Conservation (phyloP, 1,139 yeast species). For the Geotrichum carabidarum region DNA sequence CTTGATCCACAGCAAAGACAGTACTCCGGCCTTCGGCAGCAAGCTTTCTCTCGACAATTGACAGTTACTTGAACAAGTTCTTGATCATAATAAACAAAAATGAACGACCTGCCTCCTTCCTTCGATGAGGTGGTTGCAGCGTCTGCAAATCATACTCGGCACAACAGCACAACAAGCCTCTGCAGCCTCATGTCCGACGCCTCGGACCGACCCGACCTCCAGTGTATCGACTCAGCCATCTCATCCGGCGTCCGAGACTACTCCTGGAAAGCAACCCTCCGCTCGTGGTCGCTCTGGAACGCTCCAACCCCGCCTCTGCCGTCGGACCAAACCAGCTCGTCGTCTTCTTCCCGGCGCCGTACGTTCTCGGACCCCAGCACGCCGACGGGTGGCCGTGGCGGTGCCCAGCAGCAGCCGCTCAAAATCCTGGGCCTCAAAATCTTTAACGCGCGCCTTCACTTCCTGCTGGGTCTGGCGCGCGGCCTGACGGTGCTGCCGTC, state of each 20-base stretch:
- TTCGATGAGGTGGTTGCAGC: conserved; percentile 15
- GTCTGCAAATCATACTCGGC: conserved; percentile 12
- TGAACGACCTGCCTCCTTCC: conserved; percentile 17
- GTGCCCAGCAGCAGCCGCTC: conserved; percentile 32
- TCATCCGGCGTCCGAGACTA: neutral
- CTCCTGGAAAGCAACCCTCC: conserved; percentile 3
- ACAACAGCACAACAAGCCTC: conserved; percentile 6
- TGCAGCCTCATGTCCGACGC: neutral
- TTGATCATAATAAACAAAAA: no score
- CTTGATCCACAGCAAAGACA: neutral
- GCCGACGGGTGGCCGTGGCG: conserved; percentile 18
- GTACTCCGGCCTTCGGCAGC: neutral
- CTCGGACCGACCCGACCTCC: neutral
- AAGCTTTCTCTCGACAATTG: neutral
- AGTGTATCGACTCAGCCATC: neutral
- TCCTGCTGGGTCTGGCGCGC: conserved; percentile 46
- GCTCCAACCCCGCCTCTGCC: neutral
- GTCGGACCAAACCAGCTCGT: neutral
- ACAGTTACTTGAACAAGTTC: no score
- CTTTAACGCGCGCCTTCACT: conserved; percentile 70
- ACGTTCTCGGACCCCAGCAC: conserved; percentile 20
- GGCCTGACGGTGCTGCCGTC: conserved; percentile 69
- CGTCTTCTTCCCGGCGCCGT: conserved; percentile 9
- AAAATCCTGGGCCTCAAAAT: conserved; percentile 61
- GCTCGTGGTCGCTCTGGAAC: conserved; percentile 11